Evolutionary conservation across 805 yeast genomes (phyloP), one percentile per base, ranked within the genome.

Genomic region (Kazachstania africana): DNA sequence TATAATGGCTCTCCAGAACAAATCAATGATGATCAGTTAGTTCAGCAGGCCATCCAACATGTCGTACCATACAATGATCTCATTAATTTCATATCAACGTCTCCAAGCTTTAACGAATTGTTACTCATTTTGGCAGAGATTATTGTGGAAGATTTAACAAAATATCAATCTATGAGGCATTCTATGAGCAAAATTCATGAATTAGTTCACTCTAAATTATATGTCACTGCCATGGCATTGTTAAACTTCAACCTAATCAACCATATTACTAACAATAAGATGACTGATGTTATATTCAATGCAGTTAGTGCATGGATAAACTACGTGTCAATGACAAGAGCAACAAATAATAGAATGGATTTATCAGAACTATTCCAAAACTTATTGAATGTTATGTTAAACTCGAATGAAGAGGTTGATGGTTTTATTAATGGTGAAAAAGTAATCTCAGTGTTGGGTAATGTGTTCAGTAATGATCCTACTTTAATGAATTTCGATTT

Each of bases 81-180:
- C 18, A 35, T 48, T 20, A 34, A 39, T 15, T 45, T 51, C 16
- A 39, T 49, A 8, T 32, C 40, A 6, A 39, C 48, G 3, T 43
- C 51, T 8, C 33, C 34, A 3, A 24, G 39, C 3, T 39, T 37
- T 27, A 51, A 54, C 29, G 46, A 45, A 20, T 27, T 55, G 15
- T 23, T 44, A 16, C 34, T 55, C 17, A 42, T 39, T 17, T 54
- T 54, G 27, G 44, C 55, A 3, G 51, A 48, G 29, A 50, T 55
- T 29, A 45, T 55, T 13, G 53, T 55, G 6, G 60, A 55, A 35
- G 60, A 55, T 39, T 33, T 55, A 25, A 45, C 47, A 8, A 55
- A 55, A 36, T 40, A 36, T 19, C 59, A 53, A 33, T 37, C 50
- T 0, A 42, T 37, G 13, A 52, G 45, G 27, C 44, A 43, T 33